Evolutionary conservation across 768 basidiomycete species (phyloP), one percentile per base, ranked within the genome.

Genomic region (Mycena kentingensis): DNA sequence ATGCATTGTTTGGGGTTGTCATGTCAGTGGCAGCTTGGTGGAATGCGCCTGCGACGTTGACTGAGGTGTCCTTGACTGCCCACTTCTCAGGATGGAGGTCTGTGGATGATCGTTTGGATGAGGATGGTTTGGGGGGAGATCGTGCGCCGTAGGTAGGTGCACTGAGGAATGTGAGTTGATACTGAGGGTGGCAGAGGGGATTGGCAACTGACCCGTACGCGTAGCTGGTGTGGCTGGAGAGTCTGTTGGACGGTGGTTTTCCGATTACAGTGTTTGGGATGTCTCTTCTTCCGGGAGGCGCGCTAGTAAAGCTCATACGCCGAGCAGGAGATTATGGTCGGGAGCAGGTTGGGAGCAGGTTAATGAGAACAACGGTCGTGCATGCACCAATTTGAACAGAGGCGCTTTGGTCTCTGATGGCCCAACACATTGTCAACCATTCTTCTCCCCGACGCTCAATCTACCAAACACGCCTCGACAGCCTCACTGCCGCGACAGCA

Each of bases 221-320:
- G 75, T 88, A 88, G 5, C 86, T 87, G 3, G 80, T 69, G 21
- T 83, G 79, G 15, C 77, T 72, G n/a, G 70, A 60, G 55, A 70
- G 70, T 49, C 70, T 69, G 70, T 68, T 18, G 68, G 70, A 47
- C 71, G 70, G 58, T 65, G 70, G 70, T 75, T 87, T 88, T 54
- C 83, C 84, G 68, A 89, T 82, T 66, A 92, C 90, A 45, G 87
- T 78, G 68, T 77, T 75, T 68, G 86, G 88, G 80, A 90, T 88
- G 67, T 90, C 82, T 75, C 89, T 85, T 80, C 88, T 87, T 77
- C 84, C 86, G 83, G 89, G 73, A 51, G 89, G 87, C 68, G 89
- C 90, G 70, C 83, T 80, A 68, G 87, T 79, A 83, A 92, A 92
- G 72, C 88, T 90, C 89, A 92, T 92, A 79, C 77, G 74, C 66